These are phyloP conservation scores for Triticum urartu DNA, from an alignment of 176 grass and related monocot genomes.

Conservation along the genomic window DNA sequence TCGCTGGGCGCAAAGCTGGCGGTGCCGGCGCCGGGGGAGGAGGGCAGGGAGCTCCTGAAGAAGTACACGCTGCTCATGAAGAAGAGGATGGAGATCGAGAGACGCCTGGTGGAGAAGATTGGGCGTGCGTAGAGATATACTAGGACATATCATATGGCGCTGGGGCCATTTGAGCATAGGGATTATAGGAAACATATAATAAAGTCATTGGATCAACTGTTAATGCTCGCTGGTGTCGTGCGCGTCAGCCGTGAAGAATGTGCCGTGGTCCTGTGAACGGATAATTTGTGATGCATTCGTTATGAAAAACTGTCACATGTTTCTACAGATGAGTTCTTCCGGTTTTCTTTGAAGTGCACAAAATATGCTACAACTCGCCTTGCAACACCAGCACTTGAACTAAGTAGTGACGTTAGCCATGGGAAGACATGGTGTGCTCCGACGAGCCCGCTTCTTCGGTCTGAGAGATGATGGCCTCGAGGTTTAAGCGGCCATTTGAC, in stretches of 20 bases:
- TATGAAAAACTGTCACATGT: background rate
- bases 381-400: background rate
- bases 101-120: slow-evolving; percentile 58
- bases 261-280: background rate
- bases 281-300: background rate
- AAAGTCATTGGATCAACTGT: background rate
- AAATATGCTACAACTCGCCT: background rate
- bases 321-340: background rate
- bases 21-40: slow-evolving; percentile 19
- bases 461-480: no score
- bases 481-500: no score
- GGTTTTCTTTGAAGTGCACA: background rate
- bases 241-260: background rate
- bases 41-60: slow-evolving; percentile 48
- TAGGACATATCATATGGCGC: background rate
- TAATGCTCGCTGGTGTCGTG: background rate
- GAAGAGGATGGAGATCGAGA: slow-evolving; percentile 88
- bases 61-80: slow-evolving; percentile 74
- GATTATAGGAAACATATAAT: background rate
- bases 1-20: slow-evolving; percentile 65
- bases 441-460: no score
- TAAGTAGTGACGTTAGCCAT: no score
- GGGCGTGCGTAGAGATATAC: slow-evolving; percentile 37
- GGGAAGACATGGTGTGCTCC: no score
- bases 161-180: background rate